phyloP scores from a whole-genome alignment of 208 protist species.

The Tritrichomonas foetus region DNA sequence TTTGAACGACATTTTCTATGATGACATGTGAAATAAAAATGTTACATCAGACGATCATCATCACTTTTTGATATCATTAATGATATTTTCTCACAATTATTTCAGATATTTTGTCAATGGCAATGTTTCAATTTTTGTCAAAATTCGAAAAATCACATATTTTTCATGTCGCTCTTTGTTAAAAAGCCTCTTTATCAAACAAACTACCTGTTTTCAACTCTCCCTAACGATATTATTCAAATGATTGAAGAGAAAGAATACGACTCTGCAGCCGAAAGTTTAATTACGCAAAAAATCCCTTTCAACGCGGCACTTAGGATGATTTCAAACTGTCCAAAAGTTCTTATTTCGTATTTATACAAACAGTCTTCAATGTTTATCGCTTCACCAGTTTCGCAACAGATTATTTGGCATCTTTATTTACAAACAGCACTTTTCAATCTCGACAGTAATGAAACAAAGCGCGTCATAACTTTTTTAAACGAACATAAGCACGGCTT shows the following conservation, averaged over 20 bases:
- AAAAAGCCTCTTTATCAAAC: too few relatives aligned
- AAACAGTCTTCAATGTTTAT: neutral
- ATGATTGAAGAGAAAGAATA: neutral
- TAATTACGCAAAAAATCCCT: neutral
- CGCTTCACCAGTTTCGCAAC: neutral
- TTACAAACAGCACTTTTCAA: neutral
- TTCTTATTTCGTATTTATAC: neutral
- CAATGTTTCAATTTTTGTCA: too few relatives aligned
- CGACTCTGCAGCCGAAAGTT: neutral
- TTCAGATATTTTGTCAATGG: too few relatives aligned
- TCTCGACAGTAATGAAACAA: neutral
- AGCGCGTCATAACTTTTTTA: neutral
- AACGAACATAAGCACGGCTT: neutral
- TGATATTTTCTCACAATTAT: too few relatives aligned
- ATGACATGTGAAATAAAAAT: too few relatives aligned
- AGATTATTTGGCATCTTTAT: slow-evolving; percentile 29
- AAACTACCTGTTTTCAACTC: neutral
- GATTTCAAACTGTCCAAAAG: neutral
- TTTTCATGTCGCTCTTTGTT: too few relatives aligned
- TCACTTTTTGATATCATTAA: too few relatives aligned
- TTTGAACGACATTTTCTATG: too few relatives aligned
- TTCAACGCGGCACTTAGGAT: neutral
- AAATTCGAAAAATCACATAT: too few relatives aligned
- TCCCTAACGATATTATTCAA: neutral
- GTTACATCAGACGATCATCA: too few relatives aligned